These are phyloP conservation scores for Cyberlindnera subsufficiens DNA, from an alignment of 805 yeast species.

Conservation along the genomic window DNA sequence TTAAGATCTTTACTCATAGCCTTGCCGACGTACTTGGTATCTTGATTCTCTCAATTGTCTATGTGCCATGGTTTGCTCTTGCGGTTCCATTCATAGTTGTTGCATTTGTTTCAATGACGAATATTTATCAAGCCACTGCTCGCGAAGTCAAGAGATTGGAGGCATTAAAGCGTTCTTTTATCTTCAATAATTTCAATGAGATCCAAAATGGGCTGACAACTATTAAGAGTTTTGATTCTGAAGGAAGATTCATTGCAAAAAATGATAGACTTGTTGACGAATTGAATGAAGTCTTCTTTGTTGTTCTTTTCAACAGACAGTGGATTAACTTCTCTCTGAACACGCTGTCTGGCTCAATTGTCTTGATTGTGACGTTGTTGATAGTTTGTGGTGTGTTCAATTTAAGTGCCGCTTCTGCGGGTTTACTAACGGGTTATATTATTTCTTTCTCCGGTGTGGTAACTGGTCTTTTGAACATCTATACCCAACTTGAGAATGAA, in stretches of 20 bases:
- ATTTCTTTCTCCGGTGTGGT: slow-evolving; percentile 36
- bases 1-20: slow-evolving; percentile 49
- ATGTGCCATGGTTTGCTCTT: slow-evolving; percentile 69
- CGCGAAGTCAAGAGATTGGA: slow-evolving; percentile 74
- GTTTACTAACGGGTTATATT: slow-evolving; percentile 59
- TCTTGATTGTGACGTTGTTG: slow-evolving; percentile 49
- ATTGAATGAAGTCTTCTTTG: slow-evolving; percentile 62
- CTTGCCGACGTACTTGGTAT: slow-evolving; percentile 50
- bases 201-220: slow-evolving; percentile 57
- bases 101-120: slow-evolving; percentile 39
- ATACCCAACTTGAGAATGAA: slow-evolving; percentile 65
- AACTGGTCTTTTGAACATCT: slow-evolving; percentile 48
- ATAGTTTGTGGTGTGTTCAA: slow-evolving; percentile 53
- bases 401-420: slow-evolving; percentile 56
- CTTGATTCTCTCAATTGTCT: slow-evolving; percentile 55
- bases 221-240: slow-evolving; percentile 50
- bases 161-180: slow-evolving; percentile 60
- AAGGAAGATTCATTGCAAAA: slow-evolving; percentile 36
- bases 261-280: slow-evolving; percentile 42
- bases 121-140: slow-evolving; percentile 61
- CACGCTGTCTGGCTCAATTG: slow-evolving; percentile 40
- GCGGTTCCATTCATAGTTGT: slow-evolving; percentile 45
- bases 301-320: slow-evolving; percentile 57
- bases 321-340: slow-evolving; percentile 63
- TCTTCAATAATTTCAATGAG: slow-evolving; percentile 67